These are phyloP conservation scores for Porcisia hertigi DNA, from an alignment of 208 protist species.

Conservation along the genomic window DNA sequence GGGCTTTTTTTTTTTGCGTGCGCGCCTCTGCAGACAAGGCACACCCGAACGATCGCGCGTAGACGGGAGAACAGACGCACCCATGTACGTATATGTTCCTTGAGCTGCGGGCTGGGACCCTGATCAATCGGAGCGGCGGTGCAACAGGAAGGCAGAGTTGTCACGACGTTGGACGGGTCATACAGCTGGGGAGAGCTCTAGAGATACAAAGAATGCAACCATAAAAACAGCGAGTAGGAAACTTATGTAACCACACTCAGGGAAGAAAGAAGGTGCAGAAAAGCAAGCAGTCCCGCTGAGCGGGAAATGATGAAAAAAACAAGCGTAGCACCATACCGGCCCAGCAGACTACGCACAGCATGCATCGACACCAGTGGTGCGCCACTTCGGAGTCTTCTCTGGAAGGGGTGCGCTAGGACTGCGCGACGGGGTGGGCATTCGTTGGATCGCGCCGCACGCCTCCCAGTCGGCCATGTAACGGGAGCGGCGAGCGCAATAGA, in stretches of 20 bases:
- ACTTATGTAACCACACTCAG: background rate
- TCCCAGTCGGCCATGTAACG: slow-evolving; percentile 68
- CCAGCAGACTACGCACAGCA: slow-evolving; percentile 1
- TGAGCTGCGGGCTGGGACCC: background rate
- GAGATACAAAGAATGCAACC: background rate
- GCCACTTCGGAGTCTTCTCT: slow-evolving; percentile 68
- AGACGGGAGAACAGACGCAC: background rate
- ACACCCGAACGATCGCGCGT: background rate
- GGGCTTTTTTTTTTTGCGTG: too few species aligned
- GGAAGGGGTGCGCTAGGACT: slow-evolving; percentile 71
- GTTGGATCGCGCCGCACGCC: slow-evolving; percentile 45
- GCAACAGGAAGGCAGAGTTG: background rate
- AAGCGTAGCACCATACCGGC: background rate
- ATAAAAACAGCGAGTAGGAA: background rate
- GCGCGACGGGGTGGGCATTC: slow-evolving; percentile 31
- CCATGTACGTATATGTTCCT: background rate
- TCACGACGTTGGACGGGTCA: background rate
- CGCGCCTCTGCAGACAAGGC: background rate
- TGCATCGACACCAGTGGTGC: slow-evolving; percentile 19
- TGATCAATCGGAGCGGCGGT: background rate
- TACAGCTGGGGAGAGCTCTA: background rate
- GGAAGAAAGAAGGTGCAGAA: background rate
- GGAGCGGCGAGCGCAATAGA: slow-evolving; percentile 54
- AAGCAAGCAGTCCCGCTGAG: background rate
- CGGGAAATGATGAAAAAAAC: background rate